Percentiles rank a stretch among this genome's conserved stretches.
These are phyloP conservation scores for Teunomyces cretensis DNA, from an alignment of 805 yeast genomes.

Conservation along the genomic window DNA sequence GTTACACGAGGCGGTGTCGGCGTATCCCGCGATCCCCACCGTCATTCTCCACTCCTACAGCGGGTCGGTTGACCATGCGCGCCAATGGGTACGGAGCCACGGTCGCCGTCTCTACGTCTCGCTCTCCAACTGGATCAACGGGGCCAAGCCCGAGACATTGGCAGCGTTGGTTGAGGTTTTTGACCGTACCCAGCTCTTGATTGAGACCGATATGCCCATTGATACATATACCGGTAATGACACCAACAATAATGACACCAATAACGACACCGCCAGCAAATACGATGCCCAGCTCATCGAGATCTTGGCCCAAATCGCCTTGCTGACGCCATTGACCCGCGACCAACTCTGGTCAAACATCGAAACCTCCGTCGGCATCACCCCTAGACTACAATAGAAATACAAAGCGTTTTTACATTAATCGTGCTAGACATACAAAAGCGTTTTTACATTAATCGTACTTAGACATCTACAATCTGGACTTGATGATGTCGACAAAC, in stretches of 20 bases:
- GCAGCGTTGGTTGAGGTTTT: constrained; percentile 16
- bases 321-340: constrained; percentile 11
- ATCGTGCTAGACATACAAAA: background rate
- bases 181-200: constrained; percentile 24
- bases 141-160: constrained; percentile 25
- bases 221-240: constrained; percentile 15
- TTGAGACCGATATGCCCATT: constrained; percentile 37
- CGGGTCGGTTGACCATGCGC: constrained; percentile 74
- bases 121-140: constrained; percentile 52
- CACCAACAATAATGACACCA: too few species aligned
- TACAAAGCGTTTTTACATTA: background rate
- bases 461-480: constrained; percentile 59
- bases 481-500: constrained; percentile 91
- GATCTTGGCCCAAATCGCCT: constrained; percentile 18
- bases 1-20: constrained; percentile 44
- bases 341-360: constrained; percentile 1
- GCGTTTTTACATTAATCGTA: background rate
- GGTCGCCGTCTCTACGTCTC: constrained; percentile 44
- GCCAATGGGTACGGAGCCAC: constrained; percentile 41
- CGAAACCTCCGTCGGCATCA: background rate
- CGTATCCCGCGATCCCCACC: constrained; percentile 24
- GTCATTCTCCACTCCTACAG: constrained; percentile 82
- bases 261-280: constrained; percentile 12
- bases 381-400: background rate
- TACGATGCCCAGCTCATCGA: constrained; percentile 22